A percentile compares a stretch with the other conserved stretches of the same genome.
phyloP scores from a whole-genome alignment of 139 green algal genomes.

The Bryopsis sp. region DNA sequence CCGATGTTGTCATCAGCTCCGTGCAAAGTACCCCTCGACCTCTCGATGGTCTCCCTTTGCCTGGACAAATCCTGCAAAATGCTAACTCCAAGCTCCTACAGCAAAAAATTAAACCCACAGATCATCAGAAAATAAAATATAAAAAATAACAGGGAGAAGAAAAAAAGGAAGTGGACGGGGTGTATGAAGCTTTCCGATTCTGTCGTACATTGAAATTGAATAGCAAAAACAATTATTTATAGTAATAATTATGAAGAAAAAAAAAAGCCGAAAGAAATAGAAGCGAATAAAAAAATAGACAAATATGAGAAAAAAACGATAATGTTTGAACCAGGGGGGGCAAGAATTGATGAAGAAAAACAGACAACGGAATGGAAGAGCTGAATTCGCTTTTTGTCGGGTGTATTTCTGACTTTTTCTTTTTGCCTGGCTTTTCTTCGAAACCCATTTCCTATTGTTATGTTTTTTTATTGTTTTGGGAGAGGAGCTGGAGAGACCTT shows the following conservation, averaged over 20 bases:
- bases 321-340: too few relatives aligned
- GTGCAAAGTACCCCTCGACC: slow-evolving; percentile 73
- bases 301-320: too few relatives aligned
- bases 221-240: background rate
- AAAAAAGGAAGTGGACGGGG: background rate
- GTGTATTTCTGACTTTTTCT: too few relatives aligned
- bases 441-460: too few relatives aligned
- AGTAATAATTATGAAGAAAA: background rate
- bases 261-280: background rate
- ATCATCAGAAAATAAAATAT: background rate
- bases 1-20: slow-evolving; percentile 84
- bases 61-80: slow-evolving; percentile 86
- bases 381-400: too few relatives aligned
- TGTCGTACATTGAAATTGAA: background rate
- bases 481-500: too few relatives aligned
- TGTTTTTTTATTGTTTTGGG: too few relatives aligned
- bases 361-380: too few relatives aligned
- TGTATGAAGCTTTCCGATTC: background rate
- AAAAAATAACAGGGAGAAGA: background rate
- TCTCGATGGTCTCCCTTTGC: slow-evolving; percentile 87
- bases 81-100: slow-evolving; percentile 83
- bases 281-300: too few relatives aligned
- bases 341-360: too few relatives aligned
- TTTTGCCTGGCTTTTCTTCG: too few relatives aligned
- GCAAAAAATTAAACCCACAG: background rate